phyloP scores from a whole-genome alignment of 345 rosid genomes.

The Citrus trifoliata region DNA sequence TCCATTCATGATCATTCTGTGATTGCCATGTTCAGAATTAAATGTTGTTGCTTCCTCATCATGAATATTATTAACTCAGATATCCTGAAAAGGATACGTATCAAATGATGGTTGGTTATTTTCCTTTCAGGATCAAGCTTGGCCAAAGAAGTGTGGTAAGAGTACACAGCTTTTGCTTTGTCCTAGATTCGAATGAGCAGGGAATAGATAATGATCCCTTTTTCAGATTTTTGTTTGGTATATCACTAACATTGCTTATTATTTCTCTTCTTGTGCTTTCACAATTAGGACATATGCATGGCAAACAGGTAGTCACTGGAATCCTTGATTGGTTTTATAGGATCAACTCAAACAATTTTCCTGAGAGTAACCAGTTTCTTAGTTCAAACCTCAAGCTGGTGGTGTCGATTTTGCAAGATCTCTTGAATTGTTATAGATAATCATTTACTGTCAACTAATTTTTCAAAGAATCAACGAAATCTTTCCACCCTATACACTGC shows the following conservation, averaged over 20 bases:
- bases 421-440: not conserved
- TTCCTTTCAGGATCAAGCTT: conserved; percentile 50
- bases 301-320: conserved; percentile 42
- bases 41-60: not conserved
- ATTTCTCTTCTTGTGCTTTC: not conserved
- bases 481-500: not conserved
- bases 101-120: not conserved
- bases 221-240: not conserved
- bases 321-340: conserved; percentile 1
- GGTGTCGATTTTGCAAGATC: not conserved
- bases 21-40: not conserved
- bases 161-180: conserved; percentile 1
- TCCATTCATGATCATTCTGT: not conserved
- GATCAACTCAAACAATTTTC: not conserved
- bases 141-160: conserved; percentile 64
- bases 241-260: not conserved
- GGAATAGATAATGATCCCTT: not conserved
- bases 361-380: not conserved
- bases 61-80: not conserved
- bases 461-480: not conserved
- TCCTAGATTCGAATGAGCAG: not conserved
- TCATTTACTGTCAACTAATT: not conserved
- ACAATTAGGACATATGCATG: conserved; percentile 48
- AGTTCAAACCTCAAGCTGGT: not conserved
- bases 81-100: not conserved